These are phyloP conservation scores for Phylloboletellus chloephorus DNA, from an alignment of 1,284 basidiomycete genomes.

Conservation along the genomic window DNA sequence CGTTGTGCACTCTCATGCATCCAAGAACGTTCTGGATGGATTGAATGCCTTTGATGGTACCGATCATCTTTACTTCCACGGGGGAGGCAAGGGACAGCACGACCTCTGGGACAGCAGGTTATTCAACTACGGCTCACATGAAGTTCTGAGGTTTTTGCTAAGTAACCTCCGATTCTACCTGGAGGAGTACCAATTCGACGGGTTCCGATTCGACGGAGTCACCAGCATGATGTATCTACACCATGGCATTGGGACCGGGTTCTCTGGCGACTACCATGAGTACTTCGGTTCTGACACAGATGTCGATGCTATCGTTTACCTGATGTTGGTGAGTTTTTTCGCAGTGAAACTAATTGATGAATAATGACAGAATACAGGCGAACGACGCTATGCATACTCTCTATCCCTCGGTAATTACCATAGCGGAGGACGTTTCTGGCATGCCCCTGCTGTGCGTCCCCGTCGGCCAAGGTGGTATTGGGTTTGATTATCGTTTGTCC, in stretches of 20 bases:
- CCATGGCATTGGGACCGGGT: conserved; percentile 96
- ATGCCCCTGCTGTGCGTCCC: conserved; percentile 93
- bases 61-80: conserved; percentile 97
- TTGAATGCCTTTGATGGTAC: conserved; percentile 95
- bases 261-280: conserved; percentile 96
- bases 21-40: conserved; percentile 95
- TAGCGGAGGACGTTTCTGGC: conserved; percentile 97
- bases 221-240: conserved; percentile 99
- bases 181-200: conserved; percentile 94
- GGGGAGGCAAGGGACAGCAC: conserved; percentile 84
- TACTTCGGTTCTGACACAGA: conserved; percentile 90
- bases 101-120: conserved; percentile 96
- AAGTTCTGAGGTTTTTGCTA: conserved; percentile 90
- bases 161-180: conserved; percentile 95
- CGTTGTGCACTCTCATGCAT: conserved; percentile 96
- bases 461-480: conserved; percentile 80
- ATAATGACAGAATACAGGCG: conserved; percentile 52
- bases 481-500: conserved; percentile 95
- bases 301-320: conserved; percentile 86
- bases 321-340: conserved; percentile 82
- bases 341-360: background rate
- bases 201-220: conserved; percentile 97
- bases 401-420: conserved; percentile 80
- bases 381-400: conserved; percentile 85
- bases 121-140: conserved; percentile 95